Evolutionary conservation across 2,329 filamentous ascomycete genomes (phyloP).

Genomic region (Phaeoacremonium minimum): DNA sequence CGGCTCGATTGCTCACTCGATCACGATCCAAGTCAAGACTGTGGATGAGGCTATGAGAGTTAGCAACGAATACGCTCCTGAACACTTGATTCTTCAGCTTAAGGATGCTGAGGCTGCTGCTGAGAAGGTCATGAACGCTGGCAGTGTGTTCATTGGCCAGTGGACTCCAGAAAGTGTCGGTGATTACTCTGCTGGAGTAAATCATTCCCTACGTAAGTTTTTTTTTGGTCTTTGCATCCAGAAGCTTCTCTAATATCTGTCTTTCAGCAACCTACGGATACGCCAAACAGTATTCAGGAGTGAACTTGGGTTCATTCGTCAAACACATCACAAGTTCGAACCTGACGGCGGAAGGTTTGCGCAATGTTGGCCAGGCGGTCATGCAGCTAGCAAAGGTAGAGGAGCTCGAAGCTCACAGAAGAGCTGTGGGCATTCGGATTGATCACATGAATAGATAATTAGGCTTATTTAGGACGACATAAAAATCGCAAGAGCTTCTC

Average conservation of each 20-base stretch:
- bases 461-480: too few species aligned
- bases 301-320: conserved; percentile 92
- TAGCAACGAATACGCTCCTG: conserved; percentile 93
- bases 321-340: conserved; percentile 98
- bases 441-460: conserved; percentile 33
- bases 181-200: conserved; percentile 96
- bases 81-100: conserved; percentile 92
- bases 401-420: conserved; percentile 87
- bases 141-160: conserved; percentile 89
- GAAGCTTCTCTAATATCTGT: conserved; percentile 5
- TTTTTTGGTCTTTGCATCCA: background rate
- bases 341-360: conserved; percentile 78
- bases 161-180: conserved; percentile 98
- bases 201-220: conserved; percentile 89
- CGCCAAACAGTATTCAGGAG: conserved; percentile 96
- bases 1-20: conserved; percentile 84
- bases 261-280: conserved; percentile 86
- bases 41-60: conserved; percentile 71
- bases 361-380: conserved; percentile 81
- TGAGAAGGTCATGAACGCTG: conserved; percentile 82
- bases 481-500: too few species aligned
- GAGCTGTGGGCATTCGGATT: conserved; percentile 83
- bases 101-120: conserved; percentile 71
- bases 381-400: conserved; percentile 95
- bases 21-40: conserved; percentile 73